These are phyloP conservation scores for Zarea fungicola DNA, from an alignment of 2,329 filamentous ascomycete genomes.

Conservation along the genomic window DNA sequence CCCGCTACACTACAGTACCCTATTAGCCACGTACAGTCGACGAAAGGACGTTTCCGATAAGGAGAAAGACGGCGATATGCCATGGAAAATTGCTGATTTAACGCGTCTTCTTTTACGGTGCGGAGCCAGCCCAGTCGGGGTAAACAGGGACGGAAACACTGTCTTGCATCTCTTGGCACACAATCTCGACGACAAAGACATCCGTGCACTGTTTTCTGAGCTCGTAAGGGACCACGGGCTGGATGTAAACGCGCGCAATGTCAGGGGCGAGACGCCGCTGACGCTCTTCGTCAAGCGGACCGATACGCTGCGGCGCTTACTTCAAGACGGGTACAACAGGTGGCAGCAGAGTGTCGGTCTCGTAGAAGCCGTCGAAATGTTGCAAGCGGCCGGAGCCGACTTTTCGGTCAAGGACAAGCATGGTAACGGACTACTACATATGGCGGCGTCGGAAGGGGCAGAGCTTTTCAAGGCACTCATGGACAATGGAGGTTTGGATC, in stretches of 20 bases:
- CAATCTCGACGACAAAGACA: neutral
- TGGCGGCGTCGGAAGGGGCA: constrained; percentile 19
- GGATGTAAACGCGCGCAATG: constrained; percentile 16
- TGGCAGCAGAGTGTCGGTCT: neutral
- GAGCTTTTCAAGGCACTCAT: constrained; percentile 22
- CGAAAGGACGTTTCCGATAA: neutral
- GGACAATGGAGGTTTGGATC: constrained; percentile 23
- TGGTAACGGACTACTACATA: constrained; percentile 26
- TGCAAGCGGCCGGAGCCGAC: constrained; percentile 22
- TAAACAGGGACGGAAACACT: constrained; percentile 3
- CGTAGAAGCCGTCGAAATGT: constrained; percentile 6
- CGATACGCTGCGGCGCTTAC: neutral
- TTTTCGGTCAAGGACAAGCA: constrained; percentile 20
- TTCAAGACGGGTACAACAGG: neutral
- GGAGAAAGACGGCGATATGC: too few relatives aligned
- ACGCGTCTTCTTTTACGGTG: neutral
- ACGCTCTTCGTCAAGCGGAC: constrained; percentile 5
- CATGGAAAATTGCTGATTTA: neutral
- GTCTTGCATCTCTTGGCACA: constrained; percentile 2
- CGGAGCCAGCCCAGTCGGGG: neutral
- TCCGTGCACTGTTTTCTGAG: constrained; percentile 10
- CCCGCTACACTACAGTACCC: constrained; percentile 2
- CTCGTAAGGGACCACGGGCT: constrained; percentile 8
- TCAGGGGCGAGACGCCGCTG: constrained; percentile 16
- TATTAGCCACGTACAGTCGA: neutral